Base-by-base conservation (phyloP, 257 asterid species). In the Przewalskia tangutica region DNA sequence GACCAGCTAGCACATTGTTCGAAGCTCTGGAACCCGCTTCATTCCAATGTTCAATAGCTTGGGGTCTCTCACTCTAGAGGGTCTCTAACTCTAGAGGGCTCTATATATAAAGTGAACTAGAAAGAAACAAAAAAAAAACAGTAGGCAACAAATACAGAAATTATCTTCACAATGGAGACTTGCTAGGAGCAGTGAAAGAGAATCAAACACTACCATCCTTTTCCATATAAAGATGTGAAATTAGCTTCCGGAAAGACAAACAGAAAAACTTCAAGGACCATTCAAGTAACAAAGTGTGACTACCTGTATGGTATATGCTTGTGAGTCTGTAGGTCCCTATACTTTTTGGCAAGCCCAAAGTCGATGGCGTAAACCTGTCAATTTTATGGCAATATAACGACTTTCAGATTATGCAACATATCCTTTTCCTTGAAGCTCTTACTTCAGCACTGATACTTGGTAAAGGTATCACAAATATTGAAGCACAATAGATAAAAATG, bases 241-340 rank as follows among this genome's bases (percentile, higher is more conserved):
- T 67, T 67, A 17, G 53, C 77, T 16, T 17, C 53, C 23, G 1
- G 53, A 67, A 68, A 68, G 34, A 42, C 55, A 42, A 17, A 18
- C 9, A 42, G 34, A 34, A 68, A 17, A 68, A 68, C 17, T 42
- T 34, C 54, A 42, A 68, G 55, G 55, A 68, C 55, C 54, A 68
- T 16, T 42, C 55, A 68, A 68, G 55, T 68, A 68, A 68, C 55
- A 2, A 38, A 68, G 77, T 42, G 55, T 8, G 5, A 2, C 6
- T 82, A 86, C 87, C 89, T 86, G 89, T 86, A 86, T 40, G 89
- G 89, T 82, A 86, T 86, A 84, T 86, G 89, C 81, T 86, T 86
- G 70, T 86, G 89, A 78, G 89, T 86, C 83, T 86, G 89, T 44
- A 86, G 81, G 83, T 86, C 87, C 83, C 86, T 82, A 82, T 86